Evolutionary conservation across 139 green algal genomes (phyloP), one percentile per base, ranked within the genome.

Genomic region (Volvox africanus): DNA sequence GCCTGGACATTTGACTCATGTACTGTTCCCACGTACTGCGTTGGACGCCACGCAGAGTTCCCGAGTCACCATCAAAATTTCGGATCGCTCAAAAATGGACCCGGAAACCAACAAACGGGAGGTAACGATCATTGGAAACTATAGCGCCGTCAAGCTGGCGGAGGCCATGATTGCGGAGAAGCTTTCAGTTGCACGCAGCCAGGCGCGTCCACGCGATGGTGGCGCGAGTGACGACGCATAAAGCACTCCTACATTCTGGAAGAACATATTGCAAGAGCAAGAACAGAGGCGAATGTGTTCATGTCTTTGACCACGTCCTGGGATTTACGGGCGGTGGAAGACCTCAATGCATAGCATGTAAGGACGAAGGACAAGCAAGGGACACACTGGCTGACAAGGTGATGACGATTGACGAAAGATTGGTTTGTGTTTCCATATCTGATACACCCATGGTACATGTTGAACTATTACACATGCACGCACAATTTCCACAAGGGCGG

Each of bases 131-230:
- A 92, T 30, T 19, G 94, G 94, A 81, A 81, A 35, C 20, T 95
- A 95, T 82, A 78, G 71, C 32, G 68, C 78, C 20, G 93, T 96
- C 5, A 95, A 96, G 94, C 94, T 95, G 68, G 94, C 94, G 24
- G 92, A 94, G 77, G 94, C 94, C 19, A 96, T 96, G 94, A 95
- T 96, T 61, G 92, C 92, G 28, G 94, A 96, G 93, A 95, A 95
- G 87, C 92, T 96, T 67, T 88, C 88, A 36, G 55, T 87, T 20
- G 92, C 92, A 28, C 89, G 81, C 87, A 86, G 76, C 76, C 75
- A 85, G 76, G 87, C 87, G 3, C 87, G 87, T 36, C 65, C 35
- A 33, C 87, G 76, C 33, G 86, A 90, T 13, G 86, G 85, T 76
- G 61, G 69, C 71, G 44, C 35, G 30, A 80, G 91, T 80, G n/a